Base-by-base conservation (phyloP, 2,329 filamentous ascomycete genomes). In the Xylariaceae sp. region DNA sequence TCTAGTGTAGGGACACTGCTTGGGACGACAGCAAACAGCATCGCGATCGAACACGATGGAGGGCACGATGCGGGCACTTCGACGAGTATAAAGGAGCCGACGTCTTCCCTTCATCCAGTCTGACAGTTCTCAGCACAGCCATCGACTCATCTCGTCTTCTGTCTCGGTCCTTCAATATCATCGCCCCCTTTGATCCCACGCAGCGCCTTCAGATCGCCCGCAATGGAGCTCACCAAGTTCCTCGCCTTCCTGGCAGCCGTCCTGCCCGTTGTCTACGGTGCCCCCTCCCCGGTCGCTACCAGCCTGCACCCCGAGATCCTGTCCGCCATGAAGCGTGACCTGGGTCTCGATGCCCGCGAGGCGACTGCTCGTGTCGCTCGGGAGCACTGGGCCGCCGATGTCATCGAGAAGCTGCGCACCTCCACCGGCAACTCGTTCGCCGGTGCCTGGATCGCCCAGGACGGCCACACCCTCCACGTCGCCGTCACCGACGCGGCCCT, bases 311-410 rank as follows among this genome's bases (percentile, higher is more conserved):
- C 63, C 36, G 48, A 62, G 52, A 61, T 65, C 47, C 54, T 66
- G 35, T 61, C 58, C 44, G 63, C 63, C 50, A 66, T 66, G 63
- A 65, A 66, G 61, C 63, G 63, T 47, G 63, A 66, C 54, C 49
- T 66, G 36, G 63, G 63, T 11, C 58, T 66, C 14, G 55, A 65
- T 37, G 55, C 62, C 34, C 55, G 57, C 47, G 56, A 62, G 50
- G 63, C 62, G 18, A 59, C 55, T 42, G 57, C 57, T 46, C 62
- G 61, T 52, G 62, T 66, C 38, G 56, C 59, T 44, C 57, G 60
- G 11, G 63, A 66, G 48, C 46, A 61, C 46, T 44, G 48, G 45
- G 60, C 62, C 46, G 47, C 51, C 44, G 55, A 58, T n/a, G 48
- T 66, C 52, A 64, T 66, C 36, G 58, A 65, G 41, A 50, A 59